Percentiles rank a stretch among this genome's conserved stretches.
Conservation (phyloP, 2,329 filamentous ascomycete species). For the Cladorrhinum sp. region DNA sequence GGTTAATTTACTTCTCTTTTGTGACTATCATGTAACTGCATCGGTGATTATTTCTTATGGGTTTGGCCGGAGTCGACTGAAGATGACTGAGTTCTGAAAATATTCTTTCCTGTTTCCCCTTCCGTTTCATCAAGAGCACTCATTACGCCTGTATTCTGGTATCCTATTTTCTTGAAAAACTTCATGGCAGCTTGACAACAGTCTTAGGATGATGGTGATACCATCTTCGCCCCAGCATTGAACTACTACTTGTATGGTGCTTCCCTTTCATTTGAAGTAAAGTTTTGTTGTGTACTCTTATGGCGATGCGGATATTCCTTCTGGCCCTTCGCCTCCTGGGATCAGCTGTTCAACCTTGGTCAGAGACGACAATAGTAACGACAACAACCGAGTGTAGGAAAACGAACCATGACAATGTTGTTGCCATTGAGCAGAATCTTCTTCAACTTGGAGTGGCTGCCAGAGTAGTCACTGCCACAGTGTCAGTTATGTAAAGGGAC, state of each 20-base stretch:
- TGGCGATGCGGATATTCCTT: conserved; percentile 30
- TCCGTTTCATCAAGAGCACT: background rate
- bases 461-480: conserved; percentile 74
- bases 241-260: no score
- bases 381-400: background rate
- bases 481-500: background rate
- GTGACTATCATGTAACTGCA: no score
- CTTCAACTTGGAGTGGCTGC: conserved; percentile 80
- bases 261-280: background rate
- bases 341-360: conserved; percentile 58
- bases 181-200: background rate
- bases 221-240: no score
- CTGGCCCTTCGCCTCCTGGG: conserved; percentile 72
- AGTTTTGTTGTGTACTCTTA: conserved; percentile 4
- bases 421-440: conserved; percentile 98
- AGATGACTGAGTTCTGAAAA: no score
- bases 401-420: conserved; percentile 92
- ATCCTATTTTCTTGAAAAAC: background rate
- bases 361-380: conserved; percentile 12
- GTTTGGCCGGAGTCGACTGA: no score
- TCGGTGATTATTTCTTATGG: no score
- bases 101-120: no score
- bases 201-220: background rate
- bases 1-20: background rate
- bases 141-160: background rate